These are phyloP conservation scores for Ganoderma meredithae DNA, from an alignment of 1,284 basidiomycete genomes.

Conservation along the genomic window DNA sequence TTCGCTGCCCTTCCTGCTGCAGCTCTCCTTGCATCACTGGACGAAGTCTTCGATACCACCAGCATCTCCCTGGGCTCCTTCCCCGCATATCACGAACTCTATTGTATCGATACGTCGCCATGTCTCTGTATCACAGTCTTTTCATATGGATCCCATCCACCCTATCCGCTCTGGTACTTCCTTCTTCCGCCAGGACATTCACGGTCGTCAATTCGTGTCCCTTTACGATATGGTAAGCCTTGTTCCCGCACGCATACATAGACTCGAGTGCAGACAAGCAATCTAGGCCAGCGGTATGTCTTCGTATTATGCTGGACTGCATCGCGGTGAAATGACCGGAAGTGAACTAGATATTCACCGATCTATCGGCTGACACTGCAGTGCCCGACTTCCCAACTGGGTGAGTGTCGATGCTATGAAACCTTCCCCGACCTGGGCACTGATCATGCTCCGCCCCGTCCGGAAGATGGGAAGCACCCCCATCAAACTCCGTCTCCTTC, in stretches of 20 bases:
- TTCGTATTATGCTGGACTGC: too few species aligned
- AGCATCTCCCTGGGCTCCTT: not conserved
- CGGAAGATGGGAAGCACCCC: conserved; percentile 43
- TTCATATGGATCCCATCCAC: not conserved
- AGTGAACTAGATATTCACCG: conserved; percentile 35
- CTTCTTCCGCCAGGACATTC: conserved; percentile 32
- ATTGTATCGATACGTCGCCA: not conserved
- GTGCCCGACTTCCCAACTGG: conserved; percentile 39
- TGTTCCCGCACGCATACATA: not conserved
- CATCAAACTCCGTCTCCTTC: conserved; percentile 42
- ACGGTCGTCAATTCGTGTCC: conserved; percentile 44
- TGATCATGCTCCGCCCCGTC: not conserved
- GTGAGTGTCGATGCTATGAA: conserved; percentile 18
- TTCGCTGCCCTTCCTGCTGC: not conserved
- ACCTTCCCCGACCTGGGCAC: not conserved
- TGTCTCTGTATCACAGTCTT: not conserved
- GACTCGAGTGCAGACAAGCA: not conserved
- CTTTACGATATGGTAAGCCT: conserved; percentile 45
- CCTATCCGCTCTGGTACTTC: not conserved
- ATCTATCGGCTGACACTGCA: conserved; percentile 34
- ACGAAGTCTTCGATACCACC: not conserved
- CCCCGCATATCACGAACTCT: not conserved
- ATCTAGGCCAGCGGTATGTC: conserved; percentile 40
- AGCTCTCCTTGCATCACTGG: not conserved
- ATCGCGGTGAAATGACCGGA: not conserved